Evolutionary conservation across 345 rosid species (phyloP), one percentile per base, ranked within the genome.

Genomic region (Dimocarpus longan): DNA sequence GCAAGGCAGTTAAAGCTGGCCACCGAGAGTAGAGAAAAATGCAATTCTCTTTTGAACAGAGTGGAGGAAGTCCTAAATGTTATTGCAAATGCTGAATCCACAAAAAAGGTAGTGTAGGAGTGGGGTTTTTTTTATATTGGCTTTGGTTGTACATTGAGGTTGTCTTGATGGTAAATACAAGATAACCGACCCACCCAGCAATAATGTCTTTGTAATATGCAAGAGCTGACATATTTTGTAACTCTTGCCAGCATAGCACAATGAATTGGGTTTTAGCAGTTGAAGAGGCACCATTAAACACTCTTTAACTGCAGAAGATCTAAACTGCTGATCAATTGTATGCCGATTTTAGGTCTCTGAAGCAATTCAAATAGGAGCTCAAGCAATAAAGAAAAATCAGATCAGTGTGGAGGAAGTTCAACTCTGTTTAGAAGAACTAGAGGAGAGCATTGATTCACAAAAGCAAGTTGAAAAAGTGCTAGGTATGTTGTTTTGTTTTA

Each of bases 321-420:
- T 64, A 74, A 40, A 44, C 11, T 43, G 48, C 76, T 7, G 75
- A 62, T 59, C 1, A 10, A 48, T 78, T 65, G 48, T 50, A 63
- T 68, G 39, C 68, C 56, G 21, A 64, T 84, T 80, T 68, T 85
- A 95, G 97, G 98, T 93, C 64, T 78, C 93, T 40, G 98, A 92
- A 84, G 98, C 95, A 46, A 86, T 95, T 72, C 88, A 87, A 83
- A 89, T 92, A 59, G 99, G 98, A 79, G 94, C 93, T 54, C 91
- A 48, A 83, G 96, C 87, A 66, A 89, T 92, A 77, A 91, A 93
- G 82, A 86, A 88, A 77, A 88, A 85, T 78, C 87, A 79, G 84
- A 87, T 92, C 82, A 91, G 88, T 77, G 86, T 87, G 72, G 97
- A 92, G 76, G 98, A 95, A 78, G 91, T 93, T 73, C 89, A 95